Conservation (phyloP, 2,329 filamentous ascomycete species). For the Penicillium griseofulvum region DNA sequence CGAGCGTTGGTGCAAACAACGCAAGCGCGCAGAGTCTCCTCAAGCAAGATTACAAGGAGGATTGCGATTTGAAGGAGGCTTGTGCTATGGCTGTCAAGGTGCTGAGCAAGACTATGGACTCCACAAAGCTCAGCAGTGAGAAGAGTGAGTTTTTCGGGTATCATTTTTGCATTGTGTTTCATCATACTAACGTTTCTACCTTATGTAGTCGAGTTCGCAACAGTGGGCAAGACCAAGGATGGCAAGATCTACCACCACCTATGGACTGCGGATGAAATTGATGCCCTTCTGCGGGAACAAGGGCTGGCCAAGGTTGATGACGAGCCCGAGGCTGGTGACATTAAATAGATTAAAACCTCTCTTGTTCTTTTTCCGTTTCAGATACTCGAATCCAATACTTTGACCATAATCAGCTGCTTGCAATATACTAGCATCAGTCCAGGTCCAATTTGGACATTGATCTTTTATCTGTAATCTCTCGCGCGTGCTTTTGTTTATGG, state of each 20-base stretch:
- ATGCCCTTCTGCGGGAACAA: conserved; percentile 88
- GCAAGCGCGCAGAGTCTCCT: conserved; percentile 93
- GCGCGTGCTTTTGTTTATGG: conserved; percentile 11
- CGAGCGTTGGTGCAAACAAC: conserved; percentile 96
- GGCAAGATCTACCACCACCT: conserved; percentile 98
- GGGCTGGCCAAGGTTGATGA: conserved; percentile 82
- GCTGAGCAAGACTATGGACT: conserved; percentile 99
- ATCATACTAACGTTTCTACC: conserved; percentile 18
- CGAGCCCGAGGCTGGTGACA: conserved; percentile 59
- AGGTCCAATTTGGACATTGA: background rate
- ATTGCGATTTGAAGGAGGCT: conserved; percentile 92
- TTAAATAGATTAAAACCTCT: conserved; percentile 35
- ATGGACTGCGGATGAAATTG: conserved; percentile 96
- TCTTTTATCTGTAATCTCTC: background rate
- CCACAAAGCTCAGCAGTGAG: conserved; percentile 96
- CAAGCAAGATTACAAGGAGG: conserved; percentile 99
- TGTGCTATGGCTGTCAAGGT: conserved; percentile 98
- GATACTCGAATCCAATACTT: conserved; percentile 32
- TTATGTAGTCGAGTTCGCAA: conserved; percentile 85
- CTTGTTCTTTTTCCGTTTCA: conserved; percentile 21
- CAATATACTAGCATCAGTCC: conserved; percentile 10
- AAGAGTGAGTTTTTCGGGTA: conserved; percentile 70
- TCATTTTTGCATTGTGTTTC: background rate
- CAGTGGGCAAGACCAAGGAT: conserved; percentile 89
- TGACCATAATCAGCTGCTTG: conserved; percentile 16